Evolutionary conservation across 768 basidiomycete genomes (phyloP).

Genomic region (Arthromyces matolae): DNA sequence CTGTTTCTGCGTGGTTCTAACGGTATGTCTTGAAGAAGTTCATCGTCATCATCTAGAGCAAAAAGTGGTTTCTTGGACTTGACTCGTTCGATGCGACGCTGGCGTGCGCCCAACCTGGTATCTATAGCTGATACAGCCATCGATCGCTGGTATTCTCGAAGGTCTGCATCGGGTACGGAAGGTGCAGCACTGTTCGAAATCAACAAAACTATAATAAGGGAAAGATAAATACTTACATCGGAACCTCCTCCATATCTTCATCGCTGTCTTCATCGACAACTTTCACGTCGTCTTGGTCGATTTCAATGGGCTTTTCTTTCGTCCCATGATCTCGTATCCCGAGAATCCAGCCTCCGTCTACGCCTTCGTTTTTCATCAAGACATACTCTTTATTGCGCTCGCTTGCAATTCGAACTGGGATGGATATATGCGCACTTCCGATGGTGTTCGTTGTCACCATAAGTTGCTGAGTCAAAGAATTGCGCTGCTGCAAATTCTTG

Average conservation of each 20-base stretch:
- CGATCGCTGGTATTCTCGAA: slow-evolving; percentile 56
- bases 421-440: slow-evolving; percentile 83
- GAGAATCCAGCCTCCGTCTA: slow-evolving; percentile 89
- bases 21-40: slow-evolving; percentile 8
- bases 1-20: neutral
- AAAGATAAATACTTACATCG: slow-evolving; percentile 46
- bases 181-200: slow-evolving; percentile 30
- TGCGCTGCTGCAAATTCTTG: slow-evolving; percentile 82
- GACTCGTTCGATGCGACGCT: slow-evolving; percentile 32
- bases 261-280: slow-evolving; percentile 36
- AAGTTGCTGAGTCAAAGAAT: slow-evolving; percentile 89
- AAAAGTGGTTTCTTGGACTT: slow-evolving; percentile 46
- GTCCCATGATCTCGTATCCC: slow-evolving; percentile 89
- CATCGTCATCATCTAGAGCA: slow-evolving; percentile 46
- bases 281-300: slow-evolving; percentile 59
- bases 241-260: slow-evolving; percentile 79
- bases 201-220: neutral
- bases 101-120: slow-evolving; percentile 40
- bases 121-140: slow-evolving; percentile 62
- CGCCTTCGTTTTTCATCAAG: slow-evolving; percentile 88
- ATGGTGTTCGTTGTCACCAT: slow-evolving; percentile 90
- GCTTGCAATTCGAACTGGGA: slow-evolving; percentile 91
- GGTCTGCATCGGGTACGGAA: slow-evolving; percentile 50
- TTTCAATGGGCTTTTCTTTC: slow-evolving; percentile 77
- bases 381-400: slow-evolving; percentile 94